A percentile compares a stretch with the other conserved stretches of the same genome.
These are phyloP conservation scores for Xylaria sp. DNA, from an alignment of 2,329 filamentous ascomycete species.

Conservation along the genomic window DNA sequence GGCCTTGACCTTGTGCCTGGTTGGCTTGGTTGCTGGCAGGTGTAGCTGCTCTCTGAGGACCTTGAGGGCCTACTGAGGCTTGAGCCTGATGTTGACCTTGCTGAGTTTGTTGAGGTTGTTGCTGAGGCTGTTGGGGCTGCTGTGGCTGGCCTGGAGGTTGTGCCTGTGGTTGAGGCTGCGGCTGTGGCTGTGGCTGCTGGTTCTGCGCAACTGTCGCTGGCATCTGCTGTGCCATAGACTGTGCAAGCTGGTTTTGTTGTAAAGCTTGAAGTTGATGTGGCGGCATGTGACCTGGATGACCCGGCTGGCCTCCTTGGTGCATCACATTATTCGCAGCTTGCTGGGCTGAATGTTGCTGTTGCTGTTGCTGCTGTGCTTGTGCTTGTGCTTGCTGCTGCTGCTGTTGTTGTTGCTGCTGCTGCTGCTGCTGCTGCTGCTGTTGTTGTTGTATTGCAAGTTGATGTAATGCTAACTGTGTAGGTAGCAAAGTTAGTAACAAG, in stretches of 20 bases:
- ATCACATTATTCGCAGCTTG: conserved; percentile 57
- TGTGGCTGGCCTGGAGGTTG: conserved; percentile 44
- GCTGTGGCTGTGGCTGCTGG: conserved; percentile 51
- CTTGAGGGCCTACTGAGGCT: conserved; percentile 41
- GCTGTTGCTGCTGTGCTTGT: conserved; percentile 30
- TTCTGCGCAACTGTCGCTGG: conserved; percentile 53
- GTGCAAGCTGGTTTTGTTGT: conserved; percentile 46
- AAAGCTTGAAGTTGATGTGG: conserved; percentile 56
- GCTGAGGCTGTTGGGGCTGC: conserved; percentile 34
- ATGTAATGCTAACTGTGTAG: conserved; percentile 48
- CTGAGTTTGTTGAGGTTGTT: conserved; percentile 36
- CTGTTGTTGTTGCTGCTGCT: conserved; percentile 27
- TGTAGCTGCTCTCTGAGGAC: conserved; percentile 37
- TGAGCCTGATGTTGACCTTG: conserved; percentile 41
- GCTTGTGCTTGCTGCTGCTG: conserved; percentile 29
- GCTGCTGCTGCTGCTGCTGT: conserved; percentile 23
- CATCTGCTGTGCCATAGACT: conserved; percentile 54
- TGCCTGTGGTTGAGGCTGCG: conserved; percentile 46
- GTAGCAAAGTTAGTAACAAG: conserved; percentile 17
- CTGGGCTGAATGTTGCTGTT: conserved; percentile 54
- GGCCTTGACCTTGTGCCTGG: conserved; percentile 52
- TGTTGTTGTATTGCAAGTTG: conserved; percentile 30
- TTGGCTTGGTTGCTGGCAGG: conserved; percentile 39
- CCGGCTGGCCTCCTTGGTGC: conserved; percentile 52
- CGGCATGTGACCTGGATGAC: conserved; percentile 53